Base-by-base conservation (phyloP, 2,329 filamentous ascomycete genomes). In the Ceratocystis ficicola region DNA sequence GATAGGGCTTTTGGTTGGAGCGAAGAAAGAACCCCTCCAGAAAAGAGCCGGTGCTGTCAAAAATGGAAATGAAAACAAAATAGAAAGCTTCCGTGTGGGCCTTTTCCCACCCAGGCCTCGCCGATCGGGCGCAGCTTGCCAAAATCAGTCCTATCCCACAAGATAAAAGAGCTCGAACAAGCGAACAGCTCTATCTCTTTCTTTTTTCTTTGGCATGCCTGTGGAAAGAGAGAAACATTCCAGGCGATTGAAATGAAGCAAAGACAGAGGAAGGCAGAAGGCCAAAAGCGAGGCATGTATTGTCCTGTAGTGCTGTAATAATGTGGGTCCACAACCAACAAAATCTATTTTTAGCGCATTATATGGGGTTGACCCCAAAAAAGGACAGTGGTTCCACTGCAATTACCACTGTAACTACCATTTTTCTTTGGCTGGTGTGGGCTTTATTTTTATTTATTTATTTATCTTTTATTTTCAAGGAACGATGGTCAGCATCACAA, bases 301-400 rank as follows among this genome's bases (percentile, higher is more conserved):
- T 48, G 46, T n/a, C 59, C 17, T 41, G 20, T 41, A 41, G 57
- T 55, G 22, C 8, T 8, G 20, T 10, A n/a, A 44, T 25, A 10
- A 28, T 25, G n/a, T 44, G n/a, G n/a, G 15, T 7, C 15, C 1
- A 44, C 59, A 46, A n/a, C 28, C 44, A 17, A 50, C 6, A 28
- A 41, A 52, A 63, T 63, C 62, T 63, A 63, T 63, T 63, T 63
- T 52, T 63, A 48, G n/a, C 28, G 5, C 62, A n/a, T 36, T 36
- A 48, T 36, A 28, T 59, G 55, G 55, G 22, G 20, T 52, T 20
- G 20, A 5, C 3, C 52, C 55, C 17, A 7, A 17, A n/a, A 30
- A 59, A 59, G 22, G 17, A 59, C 55, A 15, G 28, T 30, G 32
- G 55, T 59, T 59, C 17, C 12, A 32, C 55, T 32, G 55, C 55